Conservation (phyloP, 176 grass and related monocot species). For the Bonia amplexicaulis region DNA sequence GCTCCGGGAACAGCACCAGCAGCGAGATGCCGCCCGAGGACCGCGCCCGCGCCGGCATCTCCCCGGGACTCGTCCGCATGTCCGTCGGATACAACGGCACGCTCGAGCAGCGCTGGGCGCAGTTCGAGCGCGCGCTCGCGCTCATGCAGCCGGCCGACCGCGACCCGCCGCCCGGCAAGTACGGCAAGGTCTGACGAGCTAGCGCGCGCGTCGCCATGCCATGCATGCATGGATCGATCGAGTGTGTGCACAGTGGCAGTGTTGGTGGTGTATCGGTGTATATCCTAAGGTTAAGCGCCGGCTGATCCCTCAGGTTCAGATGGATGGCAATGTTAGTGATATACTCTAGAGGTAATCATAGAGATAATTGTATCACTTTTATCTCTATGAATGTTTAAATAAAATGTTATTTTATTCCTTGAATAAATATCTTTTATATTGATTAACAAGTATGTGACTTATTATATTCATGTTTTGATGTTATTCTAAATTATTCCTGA, state of each 20-base stretch:
- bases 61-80: constrained; percentile 77
- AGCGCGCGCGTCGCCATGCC: neutral
- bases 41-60: constrained; percentile 59
- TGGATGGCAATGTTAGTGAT: neutral
- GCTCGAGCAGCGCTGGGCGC: constrained; percentile 84
- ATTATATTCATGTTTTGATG: no score
- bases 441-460: no score
- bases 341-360: no score
- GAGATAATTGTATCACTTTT: no score
- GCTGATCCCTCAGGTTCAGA: constrained; percentile 30
- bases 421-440: no score
- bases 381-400: no score
- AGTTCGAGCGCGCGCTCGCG: constrained; percentile 74
- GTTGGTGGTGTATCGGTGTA: neutral
- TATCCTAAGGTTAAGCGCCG: neutral
- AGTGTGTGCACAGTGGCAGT: no score
- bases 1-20: constrained; percentile 91
- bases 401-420: no score
- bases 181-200: constrained; percentile 33
- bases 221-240: neutral
- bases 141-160: constrained; percentile 40
- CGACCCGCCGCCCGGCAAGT: neutral
- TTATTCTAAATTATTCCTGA: no score
- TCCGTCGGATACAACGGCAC: constrained; percentile 88
- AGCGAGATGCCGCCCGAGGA: constrained; percentile 89